A percentile compares a stretch with the other conserved stretches of the same genome.
Conservation (phyloP, 164 flowering plant genomes). For the Piper longum region DNA sequence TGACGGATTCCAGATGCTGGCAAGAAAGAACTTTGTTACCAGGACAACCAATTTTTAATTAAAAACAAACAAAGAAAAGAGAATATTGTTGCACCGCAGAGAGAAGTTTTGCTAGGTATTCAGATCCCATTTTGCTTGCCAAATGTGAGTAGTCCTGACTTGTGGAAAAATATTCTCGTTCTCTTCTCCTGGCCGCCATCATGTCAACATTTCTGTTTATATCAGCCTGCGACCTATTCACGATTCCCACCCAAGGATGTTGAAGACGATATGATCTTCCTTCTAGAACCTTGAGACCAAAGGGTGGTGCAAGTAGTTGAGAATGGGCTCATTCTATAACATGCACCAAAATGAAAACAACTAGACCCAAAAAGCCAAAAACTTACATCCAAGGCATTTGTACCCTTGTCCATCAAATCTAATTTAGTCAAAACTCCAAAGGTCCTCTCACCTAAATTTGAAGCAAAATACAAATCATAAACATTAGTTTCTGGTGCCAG, state of each 20-base stretch:
- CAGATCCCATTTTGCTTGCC: constrained; percentile 73
- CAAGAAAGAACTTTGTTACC: not conserved
- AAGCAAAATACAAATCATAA: not conserved
- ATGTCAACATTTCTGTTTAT: constrained; percentile 77
- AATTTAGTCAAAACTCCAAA: constrained; percentile 63
- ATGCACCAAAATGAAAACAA: not conserved
- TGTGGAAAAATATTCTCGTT: constrained; percentile 54
- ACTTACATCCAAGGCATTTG: constrained; percentile 65
- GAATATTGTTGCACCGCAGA: constrained; percentile 38
- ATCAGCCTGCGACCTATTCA: constrained; percentile 83
- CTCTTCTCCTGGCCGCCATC: constrained; percentile 80
- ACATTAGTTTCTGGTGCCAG: not conserved
- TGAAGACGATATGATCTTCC: constrained; percentile 59
- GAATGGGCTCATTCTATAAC: not conserved
- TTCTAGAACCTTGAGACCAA: constrained; percentile 48
- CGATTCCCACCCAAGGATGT: constrained; percentile 89
- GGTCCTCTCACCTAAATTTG: constrained; percentile 48
- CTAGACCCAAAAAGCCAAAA: not conserved
- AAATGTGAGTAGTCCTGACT: constrained; percentile 68
- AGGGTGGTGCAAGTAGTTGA: not conserved
- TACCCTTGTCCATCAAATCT: constrained; percentile 72
- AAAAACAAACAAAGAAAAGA: not conserved
- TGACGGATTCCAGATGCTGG: constrained; percentile 79
- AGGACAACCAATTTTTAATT: not conserved
- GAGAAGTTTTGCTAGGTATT: constrained; percentile 65